These are phyloP conservation scores for Fallopia convolvulus DNA, from an alignment of 148 eudicot species.

Conservation along the genomic window DNA sequence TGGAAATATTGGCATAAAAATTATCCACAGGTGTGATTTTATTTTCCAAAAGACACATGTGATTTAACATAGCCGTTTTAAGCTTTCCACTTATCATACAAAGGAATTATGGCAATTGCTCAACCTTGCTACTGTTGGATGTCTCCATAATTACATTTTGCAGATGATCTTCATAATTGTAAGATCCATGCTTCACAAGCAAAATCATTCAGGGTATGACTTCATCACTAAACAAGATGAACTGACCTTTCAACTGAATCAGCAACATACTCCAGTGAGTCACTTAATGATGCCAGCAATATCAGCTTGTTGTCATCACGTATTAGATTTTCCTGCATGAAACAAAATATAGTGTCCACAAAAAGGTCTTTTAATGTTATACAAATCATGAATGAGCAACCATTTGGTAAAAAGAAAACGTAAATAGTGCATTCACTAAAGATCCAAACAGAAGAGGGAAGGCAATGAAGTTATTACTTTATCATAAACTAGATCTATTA, in stretches of 20 bases:
- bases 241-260: slow-evolving; percentile 92
- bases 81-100: background rate
- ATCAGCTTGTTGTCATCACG: slow-evolving; percentile 94
- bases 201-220: background rate
- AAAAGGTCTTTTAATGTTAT: background rate
- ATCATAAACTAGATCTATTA: background rate
- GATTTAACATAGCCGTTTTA: background rate
- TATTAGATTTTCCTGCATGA: slow-evolving; percentile 81
- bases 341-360: slow-evolving; percentile 5
- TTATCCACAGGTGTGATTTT: background rate
- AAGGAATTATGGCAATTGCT: background rate
- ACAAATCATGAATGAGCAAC: background rate
- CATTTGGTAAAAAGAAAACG: slow-evolving; percentile 1
- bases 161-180: background rate
- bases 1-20: background rate
- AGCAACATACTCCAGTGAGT: slow-evolving; percentile 98
- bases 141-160: background rate
- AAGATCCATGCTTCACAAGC: background rate
- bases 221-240: slow-evolving; percentile 10
- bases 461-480: background rate
- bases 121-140: background rate
- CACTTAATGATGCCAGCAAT: slow-evolving; percentile 87
- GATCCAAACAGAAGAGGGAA: slow-evolving; percentile 5
- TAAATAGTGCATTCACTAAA: slow-evolving; percentile 3
- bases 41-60: slow-evolving; percentile 1